These are phyloP conservation scores for Dianthus caryophyllus DNA, from an alignment of 148 eudicot species.

Conservation along the genomic window DNA sequence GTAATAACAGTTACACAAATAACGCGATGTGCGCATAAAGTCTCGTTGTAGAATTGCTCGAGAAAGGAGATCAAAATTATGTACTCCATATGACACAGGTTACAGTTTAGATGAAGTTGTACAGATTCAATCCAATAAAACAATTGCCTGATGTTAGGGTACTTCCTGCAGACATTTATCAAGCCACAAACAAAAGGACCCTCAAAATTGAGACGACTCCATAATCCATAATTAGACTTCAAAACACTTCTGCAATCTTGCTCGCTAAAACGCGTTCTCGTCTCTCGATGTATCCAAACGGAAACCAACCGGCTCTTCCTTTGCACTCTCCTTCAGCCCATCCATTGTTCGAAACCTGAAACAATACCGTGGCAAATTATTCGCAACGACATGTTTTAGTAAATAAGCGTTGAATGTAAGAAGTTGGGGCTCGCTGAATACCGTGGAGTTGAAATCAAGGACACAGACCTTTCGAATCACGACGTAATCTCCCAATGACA, in stretches of 20 bases:
- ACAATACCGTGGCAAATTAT: neutral
- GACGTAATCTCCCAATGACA: constrained; percentile 74
- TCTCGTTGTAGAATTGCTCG: too few relatives aligned
- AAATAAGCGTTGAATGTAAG: neutral
- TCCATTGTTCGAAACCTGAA: constrained; percentile 71
- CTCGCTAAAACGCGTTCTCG: constrained; percentile 92
- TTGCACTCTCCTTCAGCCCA: constrained; percentile 99
- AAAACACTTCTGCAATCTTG: constrained; percentile 70
- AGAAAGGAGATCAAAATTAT: constrained; percentile 5
- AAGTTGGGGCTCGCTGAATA: too few relatives aligned
- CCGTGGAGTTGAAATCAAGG: neutral
- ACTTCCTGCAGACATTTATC: neutral
- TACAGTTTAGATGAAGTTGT: constrained; percentile 1
- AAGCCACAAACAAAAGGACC: constrained; percentile 1
- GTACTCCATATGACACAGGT: constrained; percentile 2
- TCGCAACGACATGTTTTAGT: neutral
- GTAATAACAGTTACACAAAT: too few relatives aligned
- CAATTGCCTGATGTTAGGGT: constrained; percentile 2
- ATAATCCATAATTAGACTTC: constrained; percentile 13
- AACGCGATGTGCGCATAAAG: too few relatives aligned
- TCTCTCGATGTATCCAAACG: constrained; percentile 76
- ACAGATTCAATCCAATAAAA: constrained; percentile 3
- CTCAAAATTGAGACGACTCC: neutral
- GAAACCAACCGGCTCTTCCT: constrained; percentile 98
- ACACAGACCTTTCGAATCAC: constrained; percentile 74